phyloP scores from a whole-genome alignment of 73 alveolate species.

The Diophrys appendiculata region DNA sequence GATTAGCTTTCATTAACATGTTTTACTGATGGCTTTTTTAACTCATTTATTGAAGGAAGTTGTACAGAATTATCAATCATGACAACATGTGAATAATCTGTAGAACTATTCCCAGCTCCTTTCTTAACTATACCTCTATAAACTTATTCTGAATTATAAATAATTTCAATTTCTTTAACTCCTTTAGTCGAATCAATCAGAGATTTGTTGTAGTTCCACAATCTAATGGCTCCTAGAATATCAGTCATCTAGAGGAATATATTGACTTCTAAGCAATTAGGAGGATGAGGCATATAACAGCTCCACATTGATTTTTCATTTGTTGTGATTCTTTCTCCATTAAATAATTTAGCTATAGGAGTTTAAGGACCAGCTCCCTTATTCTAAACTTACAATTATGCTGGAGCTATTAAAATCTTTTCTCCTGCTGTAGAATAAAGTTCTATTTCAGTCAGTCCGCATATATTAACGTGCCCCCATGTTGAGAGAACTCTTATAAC shows the following conservation, averaged over 20 bases:
- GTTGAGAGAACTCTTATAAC: conserved; percentile 71
- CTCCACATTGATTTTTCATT: conserved; percentile 85
- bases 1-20: conserved; percentile 12
- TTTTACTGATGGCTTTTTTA: conserved; percentile 33
- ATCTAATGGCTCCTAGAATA: conserved; percentile 63
- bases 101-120: conserved; percentile 68
- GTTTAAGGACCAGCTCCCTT: conserved; percentile 60
- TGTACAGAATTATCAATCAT: conserved; percentile 25
- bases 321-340: conserved; percentile 66
- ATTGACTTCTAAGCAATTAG: conserved; percentile 67
- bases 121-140: conserved; percentile 62
- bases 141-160: conserved; percentile 30
- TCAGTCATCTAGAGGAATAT: conserved; percentile 38
- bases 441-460: conserved; percentile 86
- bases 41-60: conserved; percentile 30
- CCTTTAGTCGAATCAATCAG: conserved; percentile 78
- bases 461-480: conserved; percentile 78
- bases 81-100: conserved; percentile 68
- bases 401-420: conserved; percentile 62
- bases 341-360: conserved; percentile 48
- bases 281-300: conserved; percentile 79
- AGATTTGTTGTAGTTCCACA: conserved; percentile 83
- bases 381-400: conserved; percentile 48
- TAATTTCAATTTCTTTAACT: conserved; percentile 69
- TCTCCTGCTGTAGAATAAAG: conserved; percentile 42